These are phyloP conservation scores for Taiozyma sp. DNA, from an alignment of 1,139 yeast species.

Conservation along the genomic window DNA sequence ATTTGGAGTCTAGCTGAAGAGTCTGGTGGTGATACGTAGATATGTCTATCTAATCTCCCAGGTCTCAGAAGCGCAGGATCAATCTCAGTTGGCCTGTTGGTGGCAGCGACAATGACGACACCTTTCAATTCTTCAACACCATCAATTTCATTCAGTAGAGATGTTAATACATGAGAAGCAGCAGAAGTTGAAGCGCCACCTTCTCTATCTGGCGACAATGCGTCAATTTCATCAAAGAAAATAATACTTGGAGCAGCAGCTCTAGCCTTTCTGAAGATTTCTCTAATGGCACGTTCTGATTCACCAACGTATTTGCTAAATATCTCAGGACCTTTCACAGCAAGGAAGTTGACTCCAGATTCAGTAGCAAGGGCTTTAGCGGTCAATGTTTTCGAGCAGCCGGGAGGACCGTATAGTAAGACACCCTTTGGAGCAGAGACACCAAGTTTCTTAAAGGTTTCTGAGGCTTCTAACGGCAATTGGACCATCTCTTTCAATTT, in stretches of 20 bases:
- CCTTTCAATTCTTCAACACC: conserved; percentile 94
- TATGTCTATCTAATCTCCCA: conserved; percentile 87
- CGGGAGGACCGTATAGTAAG: conserved; percentile 91
- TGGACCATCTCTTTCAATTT: conserved; percentile 87
- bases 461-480: conserved; percentile 81
- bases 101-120: conserved; percentile 90
- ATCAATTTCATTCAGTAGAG: conserved; percentile 87
- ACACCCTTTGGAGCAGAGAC: conserved; percentile 91
- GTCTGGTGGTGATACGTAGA: conserved; percentile 92
- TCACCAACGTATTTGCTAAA: conserved; percentile 95
- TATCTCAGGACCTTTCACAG: conserved; percentile 94
- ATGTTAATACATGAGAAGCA: conserved; percentile 80
- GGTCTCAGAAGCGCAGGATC: conserved; percentile 92
- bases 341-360: conserved; percentile 85
- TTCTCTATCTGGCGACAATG: conserved; percentile 71
- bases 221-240: conserved; percentile 94
- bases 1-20: conserved; percentile 71
- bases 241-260: conserved; percentile 91
- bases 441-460: conserved; percentile 69
- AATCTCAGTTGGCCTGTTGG: conserved; percentile 88
- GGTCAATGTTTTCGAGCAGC: conserved; percentile 89
- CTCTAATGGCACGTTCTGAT: conserved; percentile 83
- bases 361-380: conserved; percentile 96
- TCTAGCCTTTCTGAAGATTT: conserved; percentile 84
- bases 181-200: conserved; percentile 62